Evolutionary conservation across 1,284 basidiomycete genomes (phyloP).

Genomic region (Trichosporon ovoides): DNA sequence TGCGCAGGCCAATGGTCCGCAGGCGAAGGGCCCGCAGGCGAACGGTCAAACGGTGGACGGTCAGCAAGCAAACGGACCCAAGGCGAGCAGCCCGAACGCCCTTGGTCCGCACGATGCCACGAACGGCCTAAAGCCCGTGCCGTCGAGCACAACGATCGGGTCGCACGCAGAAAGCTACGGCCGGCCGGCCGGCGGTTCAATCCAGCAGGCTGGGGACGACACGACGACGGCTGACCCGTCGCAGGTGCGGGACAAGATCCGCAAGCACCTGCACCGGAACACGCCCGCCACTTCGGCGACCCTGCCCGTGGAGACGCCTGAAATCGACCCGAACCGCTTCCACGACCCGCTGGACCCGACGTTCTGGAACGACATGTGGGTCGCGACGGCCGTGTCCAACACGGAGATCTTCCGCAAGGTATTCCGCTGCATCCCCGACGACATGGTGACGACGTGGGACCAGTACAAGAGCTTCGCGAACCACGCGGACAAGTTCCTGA

Average conservation of each 20-base stretch:
- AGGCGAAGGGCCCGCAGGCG: too few species aligned
- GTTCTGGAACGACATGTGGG: conserved; percentile 87
- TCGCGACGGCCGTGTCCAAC: conserved; percentile 74
- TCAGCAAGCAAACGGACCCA: too few species aligned
- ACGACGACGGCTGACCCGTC: conserved; percentile 53
- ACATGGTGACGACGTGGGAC: conserved; percentile 86
- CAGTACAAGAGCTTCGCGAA: conserved; percentile 78
- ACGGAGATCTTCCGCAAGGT: conserved; percentile 91
- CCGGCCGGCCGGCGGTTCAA: background rate
- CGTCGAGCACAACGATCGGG: background rate
- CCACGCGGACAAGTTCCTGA: conserved; percentile 65
- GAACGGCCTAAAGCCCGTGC: conserved; percentile 30
- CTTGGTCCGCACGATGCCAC: background rate
- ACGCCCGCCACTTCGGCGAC: conserved; percentile 47
- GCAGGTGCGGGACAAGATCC: conserved; percentile 53
- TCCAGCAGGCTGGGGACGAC: background rate
- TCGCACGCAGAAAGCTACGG: background rate
- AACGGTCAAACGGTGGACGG: too few species aligned
- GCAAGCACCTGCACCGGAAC: conserved; percentile 58
- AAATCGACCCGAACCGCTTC: conserved; percentile 70
- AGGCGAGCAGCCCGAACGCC: too few species aligned
- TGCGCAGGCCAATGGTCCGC: too few species aligned
- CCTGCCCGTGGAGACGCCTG: conserved; percentile 62
- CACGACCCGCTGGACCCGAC: conserved; percentile 77
- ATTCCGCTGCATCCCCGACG: conserved; percentile 86